Percentiles rank a stretch among this genome's conserved stretches.
phyloP scores from a whole-genome alignment of 495 filamentous ascomycete species.

The Monascus purpureus region DNA sequence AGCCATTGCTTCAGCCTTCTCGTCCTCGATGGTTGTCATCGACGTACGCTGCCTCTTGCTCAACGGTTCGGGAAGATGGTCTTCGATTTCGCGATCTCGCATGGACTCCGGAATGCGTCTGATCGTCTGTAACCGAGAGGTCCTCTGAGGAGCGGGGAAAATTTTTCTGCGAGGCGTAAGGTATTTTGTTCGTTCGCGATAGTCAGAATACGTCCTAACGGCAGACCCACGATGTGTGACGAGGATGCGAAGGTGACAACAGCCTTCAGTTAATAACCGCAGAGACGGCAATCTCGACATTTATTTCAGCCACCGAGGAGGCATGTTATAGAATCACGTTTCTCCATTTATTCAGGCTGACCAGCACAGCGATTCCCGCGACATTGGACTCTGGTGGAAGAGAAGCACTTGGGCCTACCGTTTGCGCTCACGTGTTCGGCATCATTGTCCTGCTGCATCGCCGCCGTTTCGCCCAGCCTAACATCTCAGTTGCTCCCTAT shows the following conservation, averaged over 20 bases:
- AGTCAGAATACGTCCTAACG: neutral
- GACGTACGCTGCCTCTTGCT: conserved; percentile 24
- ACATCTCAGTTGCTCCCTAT: too few species aligned
- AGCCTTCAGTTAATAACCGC: neutral
- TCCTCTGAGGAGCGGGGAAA: neutral
- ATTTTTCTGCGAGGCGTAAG: neutral
- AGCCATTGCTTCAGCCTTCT: conserved; percentile 11
- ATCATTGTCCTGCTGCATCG: too few species aligned
- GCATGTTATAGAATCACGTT: too few species aligned
- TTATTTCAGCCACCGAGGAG: too few species aligned
- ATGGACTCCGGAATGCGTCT: conserved; percentile 13
- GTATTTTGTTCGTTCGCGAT: neutral
- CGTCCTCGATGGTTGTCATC: conserved; percentile 3
- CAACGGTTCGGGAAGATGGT: conserved; percentile 12
- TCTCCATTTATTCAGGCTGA: too few species aligned
- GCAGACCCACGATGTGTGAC: neutral
- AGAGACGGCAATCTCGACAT: neutral
- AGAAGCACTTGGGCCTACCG: too few species aligned
- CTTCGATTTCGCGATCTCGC: conserved; percentile 11
- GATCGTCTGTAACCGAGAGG: neutral
- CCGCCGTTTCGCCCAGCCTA: too few species aligned
- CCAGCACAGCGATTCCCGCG: too few species aligned
- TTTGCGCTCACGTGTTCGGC: too few species aligned
- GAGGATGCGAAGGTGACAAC: neutral
- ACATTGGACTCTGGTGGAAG: too few species aligned